Base-by-base conservation (phyloP, 331 rosid species). In the Phaseolus coccineus region DNA sequence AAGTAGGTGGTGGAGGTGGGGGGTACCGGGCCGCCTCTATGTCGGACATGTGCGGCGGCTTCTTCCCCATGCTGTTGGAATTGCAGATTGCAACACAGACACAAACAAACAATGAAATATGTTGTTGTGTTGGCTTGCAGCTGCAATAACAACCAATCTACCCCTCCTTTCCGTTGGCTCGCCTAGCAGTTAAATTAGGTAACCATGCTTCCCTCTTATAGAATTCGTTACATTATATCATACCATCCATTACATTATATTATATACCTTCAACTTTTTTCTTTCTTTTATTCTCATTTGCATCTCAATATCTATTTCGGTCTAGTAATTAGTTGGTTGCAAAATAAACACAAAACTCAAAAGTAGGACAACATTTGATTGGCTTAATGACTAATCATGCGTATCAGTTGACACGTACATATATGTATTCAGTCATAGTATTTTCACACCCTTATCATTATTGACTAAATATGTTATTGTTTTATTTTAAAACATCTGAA, bases 161-260 rank as follows among this genome's bases (percentile, higher is more conserved):
- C 81, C 44, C 48, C 52, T 66, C 25, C 5, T 65, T 65, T 35
- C 14, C 31, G 31, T 67, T 67, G 35, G 9, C 67, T 74, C 28
- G 11, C 74, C 47, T 24, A 81, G 77, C 74, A 44, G 90, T 84
- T 93, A 85, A 67, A 81, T 84, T 85, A 37, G 90, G 84, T 79
- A 77, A 56, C 8, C 83, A 52, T 27, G 51, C 2, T 74, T 77
- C 63, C 85, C 87, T 71, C 84, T 84, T 85, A n/a, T 72, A 72
- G 31, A 68, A 5, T 68, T 68, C 28, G 13, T 68, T 44, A 44
- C 73, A 67, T 67, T 24, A 19, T 16, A 63, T 63, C 8, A 63
- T 63, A 33, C 6, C 44, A 30, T 27, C 35, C 13, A 28, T 58
- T 58, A 5, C 65, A 58, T 24, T 4, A 57, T 11, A 59, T 8